Evolutionary conservation across 495 filamentous ascomycete genomes (phyloP).

Genomic region (Penicillium chermesinum): DNA sequence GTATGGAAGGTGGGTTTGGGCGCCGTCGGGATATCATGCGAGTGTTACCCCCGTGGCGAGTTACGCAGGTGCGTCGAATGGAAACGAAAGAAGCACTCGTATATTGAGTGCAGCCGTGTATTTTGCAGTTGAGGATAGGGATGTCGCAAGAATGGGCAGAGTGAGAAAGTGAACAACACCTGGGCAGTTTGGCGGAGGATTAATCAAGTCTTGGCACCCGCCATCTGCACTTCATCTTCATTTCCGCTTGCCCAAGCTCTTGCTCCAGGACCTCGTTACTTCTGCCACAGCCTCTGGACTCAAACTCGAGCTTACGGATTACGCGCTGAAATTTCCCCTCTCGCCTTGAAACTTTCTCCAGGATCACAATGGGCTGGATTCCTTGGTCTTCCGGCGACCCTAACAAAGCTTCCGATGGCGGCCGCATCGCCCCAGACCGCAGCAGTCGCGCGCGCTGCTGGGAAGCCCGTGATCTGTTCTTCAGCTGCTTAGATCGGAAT

Average conservation of each 20-base stretch:
- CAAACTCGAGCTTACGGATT: too few relatives aligned
- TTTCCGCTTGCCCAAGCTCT: slow-evolving; percentile 1
- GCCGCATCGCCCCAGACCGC: slow-evolving; percentile 70
- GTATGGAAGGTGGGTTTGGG: not conserved
- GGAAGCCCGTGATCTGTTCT: slow-evolving; percentile 81
- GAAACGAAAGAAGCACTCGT: too few relatives aligned
- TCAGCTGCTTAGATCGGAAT: slow-evolving; percentile 73
- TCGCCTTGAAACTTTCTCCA: too few relatives aligned
- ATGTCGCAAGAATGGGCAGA: not conserved
- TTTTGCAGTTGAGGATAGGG: not conserved
- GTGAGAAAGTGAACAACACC: slow-evolving; percentile 8
- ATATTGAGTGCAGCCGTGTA: not conserved
- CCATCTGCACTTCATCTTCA: slow-evolving; percentile 3
- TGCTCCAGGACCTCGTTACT: not conserved
- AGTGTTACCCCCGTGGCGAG: not conserved
- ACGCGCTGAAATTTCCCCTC: too few relatives aligned
- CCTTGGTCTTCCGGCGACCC: slow-evolving; percentile 39
- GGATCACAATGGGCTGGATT: slow-evolving; percentile 36
- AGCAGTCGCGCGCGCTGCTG: slow-evolving; percentile 76
- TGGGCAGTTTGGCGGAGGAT: slow-evolving; percentile 7
- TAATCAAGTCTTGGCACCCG: slow-evolving; percentile 24
- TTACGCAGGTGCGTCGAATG: too few relatives aligned
- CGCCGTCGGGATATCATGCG: not conserved
- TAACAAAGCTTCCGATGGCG: slow-evolving; percentile 51
- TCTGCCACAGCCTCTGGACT: not conserved